A percentile compares a stretch with the other conserved stretches of the same genome.
phyloP scores from a whole-genome alignment of 495 filamentous ascomycete genomes.

The Neurospora pannonica region DNA sequence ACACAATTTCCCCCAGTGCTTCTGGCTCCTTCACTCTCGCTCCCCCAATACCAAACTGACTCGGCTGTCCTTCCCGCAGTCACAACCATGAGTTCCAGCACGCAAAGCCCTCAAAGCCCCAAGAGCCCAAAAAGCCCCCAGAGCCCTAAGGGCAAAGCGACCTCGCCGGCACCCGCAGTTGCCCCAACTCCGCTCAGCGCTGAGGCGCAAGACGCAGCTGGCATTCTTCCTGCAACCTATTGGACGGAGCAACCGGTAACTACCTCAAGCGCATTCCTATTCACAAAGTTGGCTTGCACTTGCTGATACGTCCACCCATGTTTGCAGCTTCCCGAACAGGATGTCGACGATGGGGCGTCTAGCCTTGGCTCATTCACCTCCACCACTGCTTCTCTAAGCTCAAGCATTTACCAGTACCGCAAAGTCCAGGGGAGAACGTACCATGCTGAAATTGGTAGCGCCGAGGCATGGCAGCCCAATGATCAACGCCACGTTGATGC shows the following conservation, averaged over 20 bases:
- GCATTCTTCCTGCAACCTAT: not conserved
- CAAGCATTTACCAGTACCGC: not conserved
- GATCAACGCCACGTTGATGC: constrained; percentile 23
- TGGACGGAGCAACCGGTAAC: not conserved
- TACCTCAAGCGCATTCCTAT: not conserved
- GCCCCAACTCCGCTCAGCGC: not conserved
- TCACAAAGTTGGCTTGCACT: not conserved
- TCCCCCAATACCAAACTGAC: not conserved
- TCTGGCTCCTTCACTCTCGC: not conserved
- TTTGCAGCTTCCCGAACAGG: not conserved
- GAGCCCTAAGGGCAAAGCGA: not conserved
- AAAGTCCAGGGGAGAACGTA: constrained; percentile 1
- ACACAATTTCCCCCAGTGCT: not conserved
- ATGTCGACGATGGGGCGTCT: not conserved
- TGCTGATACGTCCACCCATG: not conserved
- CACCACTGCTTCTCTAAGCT: not conserved
- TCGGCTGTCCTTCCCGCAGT: not conserved
- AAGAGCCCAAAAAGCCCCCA: not conserved
- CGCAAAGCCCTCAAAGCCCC: not conserved
- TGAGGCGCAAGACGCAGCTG: not conserved
- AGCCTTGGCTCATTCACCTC: not conserved
- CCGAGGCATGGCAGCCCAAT: constrained; percentile 25
- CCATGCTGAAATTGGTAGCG: constrained; percentile 20
- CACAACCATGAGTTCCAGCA: not conserved
- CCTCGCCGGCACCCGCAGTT: not conserved